Evolutionary conservation across 306 rosid species (phyloP).

Genomic region (Mimosa bimucronata): DNA sequence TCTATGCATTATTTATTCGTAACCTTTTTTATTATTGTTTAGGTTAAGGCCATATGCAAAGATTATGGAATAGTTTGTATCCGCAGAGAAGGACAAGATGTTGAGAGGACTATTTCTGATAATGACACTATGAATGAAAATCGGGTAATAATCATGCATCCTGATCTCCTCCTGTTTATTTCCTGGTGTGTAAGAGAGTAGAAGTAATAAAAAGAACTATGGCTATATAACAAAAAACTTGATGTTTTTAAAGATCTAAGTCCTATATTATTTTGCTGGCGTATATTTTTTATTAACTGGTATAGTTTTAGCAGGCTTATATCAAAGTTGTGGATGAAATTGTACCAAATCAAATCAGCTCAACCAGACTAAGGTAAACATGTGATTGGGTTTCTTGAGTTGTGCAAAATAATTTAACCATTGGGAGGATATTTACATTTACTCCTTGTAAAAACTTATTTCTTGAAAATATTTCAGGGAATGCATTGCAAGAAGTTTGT

Average conservation of each 20-base stretch:
- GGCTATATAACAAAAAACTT: not conserved
- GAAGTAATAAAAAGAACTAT: not conserved
- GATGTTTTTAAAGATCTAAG: not conserved
- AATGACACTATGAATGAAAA: conserved; percentile 47
- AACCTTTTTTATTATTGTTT: conserved; percentile 9
- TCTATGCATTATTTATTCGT: not conserved
- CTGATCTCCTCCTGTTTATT: not conserved
- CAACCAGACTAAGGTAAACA: conserved; percentile 76
- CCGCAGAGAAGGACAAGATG: conserved; percentile 68
- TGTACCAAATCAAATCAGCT: conserved; percentile 84
- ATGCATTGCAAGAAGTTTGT: conserved; percentile 84
- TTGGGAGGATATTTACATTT: not conserved
- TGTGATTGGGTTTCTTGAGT: conserved; percentile 18
- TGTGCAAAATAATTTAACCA: not conserved
- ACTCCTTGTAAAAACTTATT: not conserved
- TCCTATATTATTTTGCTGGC: not conserved
- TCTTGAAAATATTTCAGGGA: conserved; percentile 54
- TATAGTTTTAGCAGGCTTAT: conserved; percentile 56
- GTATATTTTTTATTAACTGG: not conserved
- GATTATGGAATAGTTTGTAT: conserved; percentile 65
- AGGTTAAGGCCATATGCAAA: conserved; percentile 55
- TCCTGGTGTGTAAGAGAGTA: not conserved
- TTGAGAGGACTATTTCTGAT: conserved; percentile 48
- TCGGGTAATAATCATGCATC: conserved; percentile 48
- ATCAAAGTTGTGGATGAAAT: conserved; percentile 76